Base-by-base conservation (phyloP, 495 filamentous ascomycete species). In the Penicillium manginii region DNA sequence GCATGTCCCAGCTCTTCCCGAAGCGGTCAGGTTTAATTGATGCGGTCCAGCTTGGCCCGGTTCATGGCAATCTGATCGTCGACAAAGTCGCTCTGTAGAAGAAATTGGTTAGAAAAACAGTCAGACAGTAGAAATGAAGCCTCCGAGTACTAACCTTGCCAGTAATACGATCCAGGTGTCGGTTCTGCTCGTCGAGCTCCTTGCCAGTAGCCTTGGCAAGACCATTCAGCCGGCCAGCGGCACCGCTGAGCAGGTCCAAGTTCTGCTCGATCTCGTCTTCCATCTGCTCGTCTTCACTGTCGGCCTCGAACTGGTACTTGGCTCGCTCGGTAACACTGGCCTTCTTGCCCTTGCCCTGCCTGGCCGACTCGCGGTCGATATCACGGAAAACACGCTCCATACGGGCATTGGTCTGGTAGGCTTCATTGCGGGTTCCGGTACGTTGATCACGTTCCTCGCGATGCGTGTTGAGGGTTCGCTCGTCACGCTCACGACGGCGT, bases 271-370 rank as follows among this genome's bases (percentile, higher is more conserved):
- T 91, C 68, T 89, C 79, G 47, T 84, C 79, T 67, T 96, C 91
- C 82, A 90, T 85, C 49, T 83, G 83, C 33, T 92, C 90, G 52
- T 92, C 88, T 55, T 90, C 86, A 35, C 83, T 85, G 65, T 92
- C 88, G 11, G 86, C 87, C 69, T 90, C 84, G 68, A 92, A 94
- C 60, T 91, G 89, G 58, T 88, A 93, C 72, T 90, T 91, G 8
- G 83, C 78, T 37, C 88, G 74, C 67, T 92, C 88, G 10, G 86
- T 83, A 15, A 89, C 73, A 46, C 78, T 88, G 12, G 77, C 66
- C 67, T 84, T 83, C 52, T 70, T 59, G 32, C 60, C 71, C 52
- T 69, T 74, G n/a, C 52, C 56, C 8, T 64, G 64, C 58, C 74
- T 72, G 52, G 61, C 70, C 6, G 75, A 73, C 8, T 78, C 74